Conservation (phyloP, 164 flowering plant genomes). For the Stephania cephalantha region DNA sequence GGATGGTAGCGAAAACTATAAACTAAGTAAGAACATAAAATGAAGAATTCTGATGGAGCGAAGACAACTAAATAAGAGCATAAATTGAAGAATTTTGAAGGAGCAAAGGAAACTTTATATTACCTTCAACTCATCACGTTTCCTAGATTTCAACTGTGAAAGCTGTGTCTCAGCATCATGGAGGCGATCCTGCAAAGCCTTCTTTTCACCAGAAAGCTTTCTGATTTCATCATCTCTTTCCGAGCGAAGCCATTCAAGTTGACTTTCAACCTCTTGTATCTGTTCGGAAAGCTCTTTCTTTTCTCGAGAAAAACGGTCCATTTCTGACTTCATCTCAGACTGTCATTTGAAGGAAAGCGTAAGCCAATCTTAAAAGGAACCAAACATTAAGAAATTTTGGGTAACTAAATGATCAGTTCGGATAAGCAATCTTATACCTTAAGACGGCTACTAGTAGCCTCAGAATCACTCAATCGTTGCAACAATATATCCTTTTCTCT, state of each 20-base stretch:
- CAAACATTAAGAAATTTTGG: neutral
- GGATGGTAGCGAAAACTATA: neutral
- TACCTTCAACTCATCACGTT: constrained; percentile 98
- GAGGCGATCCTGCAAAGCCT: constrained; percentile 79
- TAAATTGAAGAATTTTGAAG: neutral
- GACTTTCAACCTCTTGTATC: constrained; percentile 74
- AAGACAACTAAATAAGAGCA: neutral
- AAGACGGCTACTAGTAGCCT: constrained; percentile 63
- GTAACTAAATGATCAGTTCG: constrained; percentile 5
- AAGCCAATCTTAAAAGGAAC: neutral
- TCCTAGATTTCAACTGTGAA: constrained; percentile 79
- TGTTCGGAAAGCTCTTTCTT: constrained; percentile 79
- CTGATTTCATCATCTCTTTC: constrained; percentile 81
- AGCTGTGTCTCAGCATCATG: constrained; percentile 91
- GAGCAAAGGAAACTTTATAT: neutral
- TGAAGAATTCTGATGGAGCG: neutral
- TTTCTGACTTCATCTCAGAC: constrained; percentile 86
- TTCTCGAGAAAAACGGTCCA: constrained; percentile 79
- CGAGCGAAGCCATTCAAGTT: constrained; percentile 88
- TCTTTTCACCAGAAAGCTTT: constrained; percentile 72
- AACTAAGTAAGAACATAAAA: neutral
- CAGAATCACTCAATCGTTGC: constrained; percentile 75
- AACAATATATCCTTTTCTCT: constrained; percentile 62
- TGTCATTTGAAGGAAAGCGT: constrained; percentile 28
- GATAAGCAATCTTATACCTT: constrained; percentile 50